Conservation (phyloP, 1,284 basidiomycete genomes). For the Kwoniella shivajii region DNA sequence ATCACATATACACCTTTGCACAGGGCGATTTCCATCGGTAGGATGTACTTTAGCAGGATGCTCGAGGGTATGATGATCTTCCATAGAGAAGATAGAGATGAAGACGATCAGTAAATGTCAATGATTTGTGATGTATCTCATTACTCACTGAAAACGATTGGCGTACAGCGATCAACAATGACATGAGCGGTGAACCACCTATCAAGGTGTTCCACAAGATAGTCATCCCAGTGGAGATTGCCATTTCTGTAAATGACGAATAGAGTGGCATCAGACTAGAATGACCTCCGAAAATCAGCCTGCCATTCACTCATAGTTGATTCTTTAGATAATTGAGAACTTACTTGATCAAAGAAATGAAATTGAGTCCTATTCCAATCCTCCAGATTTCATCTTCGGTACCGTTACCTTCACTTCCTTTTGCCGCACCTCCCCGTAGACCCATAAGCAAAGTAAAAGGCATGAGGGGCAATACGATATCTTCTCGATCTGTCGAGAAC, state of each 20-base stretch:
- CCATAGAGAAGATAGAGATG: neutral
- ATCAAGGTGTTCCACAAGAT: neutral
- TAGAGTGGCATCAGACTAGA: neutral
- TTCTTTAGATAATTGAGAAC: neutral
- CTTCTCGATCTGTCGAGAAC: neutral
- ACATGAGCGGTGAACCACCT: neutral
- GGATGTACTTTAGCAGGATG: neutral
- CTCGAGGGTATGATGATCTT: neutral
- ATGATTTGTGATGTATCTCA: too few relatives aligned
- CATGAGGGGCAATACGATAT: conserved; percentile 5
- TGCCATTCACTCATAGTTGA: neutral
- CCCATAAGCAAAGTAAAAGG: conserved; percentile 13
- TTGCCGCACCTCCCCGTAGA: conserved; percentile 8
- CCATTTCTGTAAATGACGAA: neutral
- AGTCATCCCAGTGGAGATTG: neutral
- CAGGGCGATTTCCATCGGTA: neutral
- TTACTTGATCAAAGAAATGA: conserved; percentile 4
- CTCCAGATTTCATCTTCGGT: conserved; percentile 10
- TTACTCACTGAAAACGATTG: neutral
- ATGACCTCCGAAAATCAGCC: neutral
- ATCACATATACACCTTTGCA: conserved; percentile 2
- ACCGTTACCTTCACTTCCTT: neutral
- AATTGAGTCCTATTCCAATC: conserved; percentile 1
- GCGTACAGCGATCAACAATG: neutral
- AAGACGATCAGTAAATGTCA: neutral